phyloP scores from a whole-genome alignment of 108 stramenopile genomes.

The Discostella stelligeroides region DNA sequence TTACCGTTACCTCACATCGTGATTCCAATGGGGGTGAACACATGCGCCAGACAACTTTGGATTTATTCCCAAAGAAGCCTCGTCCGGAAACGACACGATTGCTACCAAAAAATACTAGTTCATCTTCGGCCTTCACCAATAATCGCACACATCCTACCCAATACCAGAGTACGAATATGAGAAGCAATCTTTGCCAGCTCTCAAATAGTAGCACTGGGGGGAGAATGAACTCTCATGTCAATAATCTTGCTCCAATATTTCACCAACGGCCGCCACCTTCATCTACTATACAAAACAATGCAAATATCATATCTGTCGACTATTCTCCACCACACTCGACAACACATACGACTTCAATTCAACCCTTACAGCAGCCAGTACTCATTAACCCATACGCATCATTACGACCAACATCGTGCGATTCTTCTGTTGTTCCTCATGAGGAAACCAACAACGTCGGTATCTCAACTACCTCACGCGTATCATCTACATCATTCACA shows the following conservation, averaged over 20 bases:
- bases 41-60: constrained; percentile 20
- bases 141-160: too few relatives aligned
- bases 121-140: too few relatives aligned
- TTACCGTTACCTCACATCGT: background rate
- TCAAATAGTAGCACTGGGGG: constrained; percentile 6
- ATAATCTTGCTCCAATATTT: background rate
- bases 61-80: constrained; percentile 17
- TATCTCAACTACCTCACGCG: background rate
- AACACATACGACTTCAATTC: background rate
- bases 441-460: background rate
- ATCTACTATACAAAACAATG: constrained; percentile 9
- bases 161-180: too few relatives aligned
- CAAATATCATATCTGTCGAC: constrained; percentile 8
- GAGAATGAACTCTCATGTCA: constrained; percentile 14
- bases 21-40: background rate
- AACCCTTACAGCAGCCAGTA: constrained; percentile 1
- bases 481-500: constrained; percentile 4
- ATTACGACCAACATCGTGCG: constrained; percentile 18
- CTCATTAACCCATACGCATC: constrained; percentile 38
- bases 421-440: constrained; percentile 11
- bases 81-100: constrained; percentile 12
- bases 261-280: background rate
- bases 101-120: background rate
- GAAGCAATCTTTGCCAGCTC: background rate
- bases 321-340: constrained; percentile 4